Evolutionary conservation across 305 asterid species (phyloP).

Genomic region (Solanum aculeatissimum): DNA sequence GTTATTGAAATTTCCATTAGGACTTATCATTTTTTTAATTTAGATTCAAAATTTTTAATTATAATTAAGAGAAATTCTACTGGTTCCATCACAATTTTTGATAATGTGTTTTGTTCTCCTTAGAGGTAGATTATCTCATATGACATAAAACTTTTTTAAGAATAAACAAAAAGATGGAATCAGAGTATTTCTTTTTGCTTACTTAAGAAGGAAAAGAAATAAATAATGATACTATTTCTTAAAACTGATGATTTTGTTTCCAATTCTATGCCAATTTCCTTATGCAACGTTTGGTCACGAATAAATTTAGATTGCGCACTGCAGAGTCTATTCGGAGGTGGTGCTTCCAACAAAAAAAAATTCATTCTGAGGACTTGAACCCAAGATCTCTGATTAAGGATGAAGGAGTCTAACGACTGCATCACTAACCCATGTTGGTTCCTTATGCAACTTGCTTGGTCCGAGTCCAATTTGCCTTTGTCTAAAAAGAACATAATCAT

Average conservation of each 20-base stretch:
- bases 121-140: neutral
- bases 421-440: no score
- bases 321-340: no score
- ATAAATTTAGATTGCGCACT: no score
- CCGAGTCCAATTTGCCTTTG: neutral
- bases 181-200: neutral
- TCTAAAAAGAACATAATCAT: neutral
- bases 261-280: neutral
- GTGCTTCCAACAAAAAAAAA: no score
- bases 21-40: neutral
- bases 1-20: neutral
- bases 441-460: neutral
- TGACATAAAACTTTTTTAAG: neutral
- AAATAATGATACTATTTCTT: neutral
- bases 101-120: neutral
- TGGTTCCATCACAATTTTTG: no score
- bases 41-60: neutral
- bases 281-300: no score
- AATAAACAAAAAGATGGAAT: neutral
- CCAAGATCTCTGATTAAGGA: no score
- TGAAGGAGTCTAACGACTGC: no score
- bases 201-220: neutral
- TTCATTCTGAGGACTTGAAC: no score
- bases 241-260: neutral
- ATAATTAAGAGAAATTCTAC: neutral